Base-by-base conservation (phyloP, 1,284 basidiomycete genomes). In the Mycena citricolor region DNA sequence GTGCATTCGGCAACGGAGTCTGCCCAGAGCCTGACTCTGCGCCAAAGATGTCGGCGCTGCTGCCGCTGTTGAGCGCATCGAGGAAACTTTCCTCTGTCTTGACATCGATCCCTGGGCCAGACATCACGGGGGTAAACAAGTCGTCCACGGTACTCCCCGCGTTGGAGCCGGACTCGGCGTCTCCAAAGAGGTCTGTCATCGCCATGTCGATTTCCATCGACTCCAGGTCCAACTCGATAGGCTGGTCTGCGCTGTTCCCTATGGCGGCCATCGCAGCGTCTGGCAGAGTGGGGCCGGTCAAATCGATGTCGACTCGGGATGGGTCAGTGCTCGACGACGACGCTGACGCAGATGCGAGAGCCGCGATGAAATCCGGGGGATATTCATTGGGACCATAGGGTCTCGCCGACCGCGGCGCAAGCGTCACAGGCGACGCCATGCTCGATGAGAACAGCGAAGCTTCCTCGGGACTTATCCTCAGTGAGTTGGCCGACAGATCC, bases 151-250 rank as follows among this genome's bases (percentile, higher is more conserved):
- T 51, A 24, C 39, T 44, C 22, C 58, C 63, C 13, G 60, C 55
- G 28, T 59, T 56, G 12, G 67, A 52, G 19, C 55, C 52, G 13
- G 69, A 43, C 32, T 69, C 70, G 7, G 59, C 53, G 11, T 76
- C 72, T 8, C 76, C 74, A 54, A 82, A 83, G 10, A 81, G 59
- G 53, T 74, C 71, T 16, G 69, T 66, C 70, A 79, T 76, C 17
- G 68, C 61, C 65, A 75, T 76, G 54, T 81, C 77, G 44, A 84
- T 77, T 44, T 85, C 81, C 62, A 86, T 79, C 42, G 55, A 52
- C 32, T 87, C 85, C 34, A 88, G 56, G 59, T 89, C 86, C 11
- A 89, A 71, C 57, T 88, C 86, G 46, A 89, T 89, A 11, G 86
- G 86, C 57, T 86, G 85, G 60, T 89, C 86, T 0, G 77, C 84